phyloP scores from a whole-genome alignment of 768 basidiomycete species.

The Phylloporus scabripes region DNA sequence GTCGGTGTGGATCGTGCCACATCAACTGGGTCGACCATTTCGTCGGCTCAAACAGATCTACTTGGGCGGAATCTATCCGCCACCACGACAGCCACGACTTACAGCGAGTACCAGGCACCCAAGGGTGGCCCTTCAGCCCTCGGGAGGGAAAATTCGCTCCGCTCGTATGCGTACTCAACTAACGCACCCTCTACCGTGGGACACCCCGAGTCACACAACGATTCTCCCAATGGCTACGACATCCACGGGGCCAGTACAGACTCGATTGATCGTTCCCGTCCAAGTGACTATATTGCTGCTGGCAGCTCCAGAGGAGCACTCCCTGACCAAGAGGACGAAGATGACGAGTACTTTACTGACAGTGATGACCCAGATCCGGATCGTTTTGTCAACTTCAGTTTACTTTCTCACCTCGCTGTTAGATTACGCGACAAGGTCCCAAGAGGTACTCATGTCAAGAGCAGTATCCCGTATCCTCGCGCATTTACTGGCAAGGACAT shows the following conservation, averaged over 20 bases:
- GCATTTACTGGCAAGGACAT: conserved; percentile 95
- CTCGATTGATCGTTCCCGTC: conserved; percentile 22
- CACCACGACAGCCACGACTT: conserved; percentile 23
- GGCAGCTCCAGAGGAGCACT: conserved; percentile 15
- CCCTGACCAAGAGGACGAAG: conserved; percentile 25
- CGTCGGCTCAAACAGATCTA: conserved; percentile 22
- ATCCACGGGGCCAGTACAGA: conserved; percentile 21
- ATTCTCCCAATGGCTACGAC: conserved; percentile 17
- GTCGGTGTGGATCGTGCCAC: conserved; percentile 22
- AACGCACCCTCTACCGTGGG: conserved; percentile 22
- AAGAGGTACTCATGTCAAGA: conserved; percentile 82
- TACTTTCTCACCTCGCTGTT: conserved; percentile 85
- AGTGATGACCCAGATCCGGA: conserved; percentile 62
- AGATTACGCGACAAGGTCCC: conserved; percentile 88
- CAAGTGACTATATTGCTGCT: conserved; percentile 15
- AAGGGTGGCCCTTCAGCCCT: conserved; percentile 16
- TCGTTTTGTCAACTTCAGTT: conserved; percentile 82
- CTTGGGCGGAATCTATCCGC: conserved; percentile 24
- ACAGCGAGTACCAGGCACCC: conserved; percentile 13
- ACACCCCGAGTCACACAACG: conserved; percentile 12
- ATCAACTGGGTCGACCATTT: conserved; percentile 26
- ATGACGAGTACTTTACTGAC: conserved; percentile 33
- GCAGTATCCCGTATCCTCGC: conserved; percentile 82
- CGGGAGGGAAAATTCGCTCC: conserved; percentile 11
- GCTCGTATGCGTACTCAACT: conserved; percentile 16